Percentiles rank a stretch among this genome's conserved stretches.
These are phyloP conservation scores for Dalechampia spathulata DNA, from an alignment of 441 rosid genomes.

Conservation along the genomic window DNA sequence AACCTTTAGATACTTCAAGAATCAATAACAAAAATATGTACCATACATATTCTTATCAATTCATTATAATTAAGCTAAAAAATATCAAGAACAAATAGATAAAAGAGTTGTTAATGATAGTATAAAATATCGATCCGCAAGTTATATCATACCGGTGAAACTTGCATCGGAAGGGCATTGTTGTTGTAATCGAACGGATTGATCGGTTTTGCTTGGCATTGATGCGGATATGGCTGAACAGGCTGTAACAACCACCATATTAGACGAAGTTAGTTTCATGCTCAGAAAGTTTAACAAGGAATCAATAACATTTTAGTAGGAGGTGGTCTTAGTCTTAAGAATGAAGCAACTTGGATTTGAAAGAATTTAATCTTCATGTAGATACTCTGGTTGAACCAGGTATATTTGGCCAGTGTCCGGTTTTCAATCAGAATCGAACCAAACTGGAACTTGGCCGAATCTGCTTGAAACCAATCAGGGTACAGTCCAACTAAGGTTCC, in stretches of 20 bases:
- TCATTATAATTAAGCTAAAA: background rate
- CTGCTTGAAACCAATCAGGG: no score
- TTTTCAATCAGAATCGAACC: no score
- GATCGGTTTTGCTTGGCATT: conserved; percentile 32
- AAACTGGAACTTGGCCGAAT: no score
- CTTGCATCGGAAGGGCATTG: conserved; percentile 32
- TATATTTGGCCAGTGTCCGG: no score
- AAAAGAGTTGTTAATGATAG: background rate
- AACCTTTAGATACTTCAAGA: no score
- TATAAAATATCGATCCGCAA: background rate
- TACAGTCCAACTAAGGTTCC: no score
- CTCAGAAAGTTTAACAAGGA: background rate
- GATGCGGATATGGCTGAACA: conserved; percentile 23
- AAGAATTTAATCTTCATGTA: no score
- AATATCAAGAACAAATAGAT: background rate
- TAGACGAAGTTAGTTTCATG: background rate
- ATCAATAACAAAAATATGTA: no score
- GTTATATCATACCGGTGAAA: conserved; percentile 27
- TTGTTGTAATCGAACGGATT: conserved; percentile 60
- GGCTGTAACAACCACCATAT: conserved; percentile 27
- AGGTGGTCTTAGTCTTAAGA: no score
- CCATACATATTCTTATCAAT: no score
- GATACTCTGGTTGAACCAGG: no score
- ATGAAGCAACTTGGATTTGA: no score
- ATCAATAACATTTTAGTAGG: background rate